A percentile compares a stretch with the other conserved stretches of the same genome.
Evolutionary conservation across 1,284 basidiomycete genomes (phyloP).

Genomic region (Fereydounia khargensis): DNA sequence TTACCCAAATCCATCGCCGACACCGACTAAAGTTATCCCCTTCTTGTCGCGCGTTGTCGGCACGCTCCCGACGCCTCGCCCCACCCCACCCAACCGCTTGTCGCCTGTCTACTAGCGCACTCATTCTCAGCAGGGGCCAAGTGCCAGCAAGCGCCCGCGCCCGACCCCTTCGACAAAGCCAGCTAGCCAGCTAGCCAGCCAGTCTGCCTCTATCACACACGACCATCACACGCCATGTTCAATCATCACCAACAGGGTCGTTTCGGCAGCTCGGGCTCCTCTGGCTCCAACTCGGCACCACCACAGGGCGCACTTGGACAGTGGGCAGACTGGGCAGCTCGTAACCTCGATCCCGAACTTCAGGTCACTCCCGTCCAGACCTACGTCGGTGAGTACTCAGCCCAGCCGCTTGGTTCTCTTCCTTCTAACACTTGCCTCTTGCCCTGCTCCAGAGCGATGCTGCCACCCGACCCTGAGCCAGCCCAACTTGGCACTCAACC

Average conservation of each 20-base stretch:
- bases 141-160: too few relatives aligned
- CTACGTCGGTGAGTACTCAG: slow-evolving; percentile 28
- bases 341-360: slow-evolving; percentile 40
- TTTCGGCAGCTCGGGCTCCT: too few relatives aligned
- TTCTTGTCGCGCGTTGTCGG: too few relatives aligned
- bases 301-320: slow-evolving; percentile 21
- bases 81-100: too few relatives aligned
- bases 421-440: neutral
- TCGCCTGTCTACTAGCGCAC: too few relatives aligned
- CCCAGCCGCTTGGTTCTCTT: neutral
- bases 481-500: slow-evolving; percentile 86
- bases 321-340: slow-evolving; percentile 46
- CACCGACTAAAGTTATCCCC: too few relatives aligned
- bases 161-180: too few relatives aligned
- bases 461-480: slow-evolving; percentile 83
- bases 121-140: too few relatives aligned
- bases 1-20: too few relatives aligned
- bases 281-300: neutral
- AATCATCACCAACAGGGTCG: slow-evolving; percentile 26
- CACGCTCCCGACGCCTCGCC: too few relatives aligned
- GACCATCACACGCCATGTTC: slow-evolving; percentile 12
- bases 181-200: too few relatives aligned
- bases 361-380: slow-evolving; percentile 33
- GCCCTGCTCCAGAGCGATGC: slow-evolving; percentile 66
- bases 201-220: too few relatives aligned